Percentiles rank a stretch among this genome's conserved stretches.
These are phyloP conservation scores for Ophiostoma pallidulum DNA, from an alignment of 2,329 filamentous ascomycete species.

Conservation along the genomic window DNA sequence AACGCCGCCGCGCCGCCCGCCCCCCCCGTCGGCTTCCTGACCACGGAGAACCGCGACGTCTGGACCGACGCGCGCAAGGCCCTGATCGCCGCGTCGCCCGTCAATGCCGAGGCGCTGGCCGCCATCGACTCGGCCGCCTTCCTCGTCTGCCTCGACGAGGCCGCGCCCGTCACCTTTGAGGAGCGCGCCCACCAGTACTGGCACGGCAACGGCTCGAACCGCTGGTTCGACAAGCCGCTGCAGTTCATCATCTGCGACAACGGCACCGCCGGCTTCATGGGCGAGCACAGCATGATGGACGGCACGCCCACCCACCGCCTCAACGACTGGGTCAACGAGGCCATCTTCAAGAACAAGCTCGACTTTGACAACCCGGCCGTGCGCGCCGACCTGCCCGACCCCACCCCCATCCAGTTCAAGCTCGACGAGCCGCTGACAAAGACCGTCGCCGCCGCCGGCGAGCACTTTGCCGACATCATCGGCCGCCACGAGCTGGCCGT, in stretches of 20 bases:
- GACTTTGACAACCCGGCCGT: slow-evolving; percentile 72
- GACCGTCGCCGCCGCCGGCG: slow-evolving; percentile 68
- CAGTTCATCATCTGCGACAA: slow-evolving; percentile 99
- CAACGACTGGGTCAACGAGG: slow-evolving; percentile 86
- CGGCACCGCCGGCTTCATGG: slow-evolving; percentile 93
- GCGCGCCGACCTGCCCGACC: slow-evolving; percentile 77
- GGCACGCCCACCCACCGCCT: slow-evolving; percentile 94
- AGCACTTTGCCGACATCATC: slow-evolving; percentile 75
- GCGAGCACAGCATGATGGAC: slow-evolving; percentile 99
- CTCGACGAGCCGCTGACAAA: slow-evolving; percentile 62
- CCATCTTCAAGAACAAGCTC: slow-evolving; percentile 90
- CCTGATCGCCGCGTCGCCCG: slow-evolving; percentile 64
- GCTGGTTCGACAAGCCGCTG: slow-evolving; percentile 96
- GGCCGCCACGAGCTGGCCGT: slow-evolving; percentile 83
- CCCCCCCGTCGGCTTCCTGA: slow-evolving; percentile 73
- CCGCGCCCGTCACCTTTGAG: slow-evolving; percentile 82
- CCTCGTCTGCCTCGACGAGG: slow-evolving; percentile 86
- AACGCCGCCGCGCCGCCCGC: slow-evolving; percentile 38
- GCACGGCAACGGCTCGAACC: slow-evolving; percentile 92
- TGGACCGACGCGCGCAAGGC: slow-evolving; percentile 78
- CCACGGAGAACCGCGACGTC: slow-evolving; percentile 84
- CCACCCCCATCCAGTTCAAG: slow-evolving; percentile 66
- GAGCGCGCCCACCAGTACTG: slow-evolving; percentile 95
- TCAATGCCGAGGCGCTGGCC: slow-evolving; percentile 69
- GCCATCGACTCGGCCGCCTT: slow-evolving; percentile 85